Evolutionary conservation across 805 yeast species (phyloP), one percentile per base, ranked within the genome.

Genomic region (Yarrowia hollandica): DNA sequence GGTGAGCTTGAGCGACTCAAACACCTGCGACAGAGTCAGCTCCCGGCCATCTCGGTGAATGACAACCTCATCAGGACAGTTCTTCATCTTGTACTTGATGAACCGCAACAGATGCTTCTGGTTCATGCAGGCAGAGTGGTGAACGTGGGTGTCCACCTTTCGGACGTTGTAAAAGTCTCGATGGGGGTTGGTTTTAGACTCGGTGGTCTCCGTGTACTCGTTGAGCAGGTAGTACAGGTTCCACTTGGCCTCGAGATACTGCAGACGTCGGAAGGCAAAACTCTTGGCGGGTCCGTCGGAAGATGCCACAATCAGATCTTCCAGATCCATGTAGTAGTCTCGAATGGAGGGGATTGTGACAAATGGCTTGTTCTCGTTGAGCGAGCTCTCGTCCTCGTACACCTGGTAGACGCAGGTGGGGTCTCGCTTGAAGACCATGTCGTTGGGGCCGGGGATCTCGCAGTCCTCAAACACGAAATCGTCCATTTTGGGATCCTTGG

Each of bases 41-140:
- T 90, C 82, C 69, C 88, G 84, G 16, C 92, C 96, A 75, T 94
- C 99, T 76, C 99, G 86, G 73, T 81, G 85, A 52, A 95, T 94
- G 12, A 94, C 99, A 62, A 87, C 85, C 70, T 95, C 97, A 64
- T 89, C 81, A 2, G 96, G 91, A 46, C 77, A 75, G 61, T 89
- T 88, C 75, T 92, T 90, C 74, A 94, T 84, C 75, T 94, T 94
- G 71, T 90, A 89, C 74, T 94, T 94, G 72, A 94, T 94, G 72
- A 89, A 94, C 67, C 99, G 85, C 64, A 94, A 77, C 67, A 94
- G 76, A 75, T 94, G 99, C 73, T 94, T 94, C 74, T 94, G 99
- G 69, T 95, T 95, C 98, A 95, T 95, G 72, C 97, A 91, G 10
- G 99, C 99, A 9, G 97, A 88, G 71, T 95, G 99, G 71, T 94